A percentile compares a stretch with the other conserved stretches of the same genome.
Evolutionary conservation across 176 grass and related monocot genomes (phyloP).

Genomic region (Aegilops sharonensis): DNA sequence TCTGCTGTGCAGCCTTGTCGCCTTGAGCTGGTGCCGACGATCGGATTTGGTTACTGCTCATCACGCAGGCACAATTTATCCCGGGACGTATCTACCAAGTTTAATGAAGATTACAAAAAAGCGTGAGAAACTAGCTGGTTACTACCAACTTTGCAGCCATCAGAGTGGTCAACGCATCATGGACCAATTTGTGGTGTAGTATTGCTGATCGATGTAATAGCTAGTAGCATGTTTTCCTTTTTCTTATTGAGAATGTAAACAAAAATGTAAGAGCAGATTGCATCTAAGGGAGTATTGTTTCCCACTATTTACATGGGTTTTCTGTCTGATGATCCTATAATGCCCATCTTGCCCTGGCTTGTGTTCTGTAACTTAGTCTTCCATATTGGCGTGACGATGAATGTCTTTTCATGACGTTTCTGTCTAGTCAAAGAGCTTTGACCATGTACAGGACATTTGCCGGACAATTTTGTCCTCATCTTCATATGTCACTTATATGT

Average conservation of each 20-base stretch:
- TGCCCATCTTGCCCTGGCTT: not conserved
- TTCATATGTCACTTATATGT: too few species aligned
- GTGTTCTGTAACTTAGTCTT: not conserved
- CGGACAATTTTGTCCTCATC: too few species aligned
- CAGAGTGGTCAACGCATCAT: not conserved
- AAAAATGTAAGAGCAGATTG: not conserved
- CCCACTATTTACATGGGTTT: not conserved
- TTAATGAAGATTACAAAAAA: not conserved
- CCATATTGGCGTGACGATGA: not conserved
- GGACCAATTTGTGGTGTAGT: not conserved
- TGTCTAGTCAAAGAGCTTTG: not conserved
- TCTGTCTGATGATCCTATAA: too few species aligned
- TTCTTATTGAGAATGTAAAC: not conserved
- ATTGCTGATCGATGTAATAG: not conserved
- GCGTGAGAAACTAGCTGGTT: not conserved
- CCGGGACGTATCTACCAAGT: not conserved
- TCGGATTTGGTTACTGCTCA: not conserved
- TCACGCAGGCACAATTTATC: not conserved
- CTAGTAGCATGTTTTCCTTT: not conserved
- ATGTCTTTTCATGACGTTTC: not conserved
- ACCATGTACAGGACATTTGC: not conserved
- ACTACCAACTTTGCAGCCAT: not conserved
- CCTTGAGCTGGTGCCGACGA: not conserved
- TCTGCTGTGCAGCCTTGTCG: not conserved
- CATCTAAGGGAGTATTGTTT: not conserved